phyloP scores from a whole-genome alignment of 192 early-diverging fungal genomes.

The Backusella morwellensis region DNA sequence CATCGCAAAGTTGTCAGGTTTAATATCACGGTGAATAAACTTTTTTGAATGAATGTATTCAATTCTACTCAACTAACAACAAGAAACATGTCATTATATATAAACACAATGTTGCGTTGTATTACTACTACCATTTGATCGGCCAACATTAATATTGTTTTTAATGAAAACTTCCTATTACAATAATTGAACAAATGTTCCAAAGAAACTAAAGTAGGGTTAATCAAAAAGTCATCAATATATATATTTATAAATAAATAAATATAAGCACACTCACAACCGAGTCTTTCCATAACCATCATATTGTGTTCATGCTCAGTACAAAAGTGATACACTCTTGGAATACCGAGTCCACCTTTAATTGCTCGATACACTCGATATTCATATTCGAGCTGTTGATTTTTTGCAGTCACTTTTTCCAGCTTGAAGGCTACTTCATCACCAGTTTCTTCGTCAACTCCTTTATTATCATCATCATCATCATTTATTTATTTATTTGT shows the following conservation, averaged over 20 bases:
- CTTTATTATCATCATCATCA: conserved; percentile 34
- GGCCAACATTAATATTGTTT: conserved; percentile 82
- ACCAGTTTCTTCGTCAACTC: conserved; percentile 80
- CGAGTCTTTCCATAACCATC: conserved; percentile 87
- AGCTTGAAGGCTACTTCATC: conserved; percentile 99
- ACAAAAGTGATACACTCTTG: conserved; percentile 82
- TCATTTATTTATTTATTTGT: neutral
- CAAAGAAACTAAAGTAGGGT: conserved; percentile 51
- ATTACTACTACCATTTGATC: conserved; percentile 70
- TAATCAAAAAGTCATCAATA: neutral
- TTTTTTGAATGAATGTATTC: conserved; percentile 77
- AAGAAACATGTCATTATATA: neutral
- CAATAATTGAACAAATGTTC: conserved; percentile 92
- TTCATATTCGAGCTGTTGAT: conserved; percentile 98
- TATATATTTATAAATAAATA: neutral
- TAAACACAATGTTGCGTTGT: neutral
- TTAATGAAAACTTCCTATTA: conserved; percentile 83
- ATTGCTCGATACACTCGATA: conserved; percentile 91
- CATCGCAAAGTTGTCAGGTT: conserved; percentile 92
- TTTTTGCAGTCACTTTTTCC: conserved; percentile 88
- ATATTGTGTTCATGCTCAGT: conserved; percentile 78
- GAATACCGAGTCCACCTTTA: conserved; percentile 90
- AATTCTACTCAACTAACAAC: conserved; percentile 54
- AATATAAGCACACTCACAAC: conserved; percentile 40
- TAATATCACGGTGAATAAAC: conserved; percentile 90